phyloP scores from a whole-genome alignment of 164 flowering plant species.

The Tetracentron sinense region DNA sequence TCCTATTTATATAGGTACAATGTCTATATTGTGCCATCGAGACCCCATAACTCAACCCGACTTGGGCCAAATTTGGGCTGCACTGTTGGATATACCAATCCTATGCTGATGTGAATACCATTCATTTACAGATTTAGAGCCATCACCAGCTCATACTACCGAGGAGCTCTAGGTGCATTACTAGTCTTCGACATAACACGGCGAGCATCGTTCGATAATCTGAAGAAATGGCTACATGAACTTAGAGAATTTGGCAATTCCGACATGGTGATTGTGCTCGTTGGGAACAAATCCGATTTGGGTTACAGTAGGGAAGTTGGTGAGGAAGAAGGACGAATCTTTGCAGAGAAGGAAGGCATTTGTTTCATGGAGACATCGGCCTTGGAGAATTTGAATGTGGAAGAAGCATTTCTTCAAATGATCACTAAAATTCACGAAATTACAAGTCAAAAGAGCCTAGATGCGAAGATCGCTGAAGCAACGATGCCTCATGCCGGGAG shows the following conservation, averaged over 20 bases:
- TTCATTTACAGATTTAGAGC: constrained; percentile 55
- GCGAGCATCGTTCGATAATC: constrained; percentile 42
- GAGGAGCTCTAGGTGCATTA: constrained; percentile 78
- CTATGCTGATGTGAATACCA: background rate
- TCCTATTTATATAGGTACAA: no score
- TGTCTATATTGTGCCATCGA: no score
- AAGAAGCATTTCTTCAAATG: background rate
- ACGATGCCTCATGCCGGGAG: background rate
- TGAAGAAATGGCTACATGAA: constrained; percentile 65
- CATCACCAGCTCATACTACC: constrained; percentile 81
- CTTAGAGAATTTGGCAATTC: constrained; percentile 44
- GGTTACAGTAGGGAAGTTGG: constrained; percentile 40
- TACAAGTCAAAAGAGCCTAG: background rate
- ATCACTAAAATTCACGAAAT: background rate
- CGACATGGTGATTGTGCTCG: constrained; percentile 62
- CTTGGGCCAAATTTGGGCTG: no score
- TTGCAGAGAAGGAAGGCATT: constrained; percentile 58
- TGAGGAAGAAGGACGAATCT: constrained; percentile 44
- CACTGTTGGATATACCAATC: no score
- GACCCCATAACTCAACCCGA: no score
- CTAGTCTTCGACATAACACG: constrained; percentile 76
- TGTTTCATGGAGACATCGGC: constrained; percentile 49
- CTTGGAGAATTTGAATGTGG: constrained; percentile 13
- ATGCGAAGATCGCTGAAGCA: background rate
- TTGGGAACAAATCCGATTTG: constrained; percentile 72